Base-by-base conservation (phyloP, 352 stramenopile genomes). In the Pythium utonaiense region DNA sequence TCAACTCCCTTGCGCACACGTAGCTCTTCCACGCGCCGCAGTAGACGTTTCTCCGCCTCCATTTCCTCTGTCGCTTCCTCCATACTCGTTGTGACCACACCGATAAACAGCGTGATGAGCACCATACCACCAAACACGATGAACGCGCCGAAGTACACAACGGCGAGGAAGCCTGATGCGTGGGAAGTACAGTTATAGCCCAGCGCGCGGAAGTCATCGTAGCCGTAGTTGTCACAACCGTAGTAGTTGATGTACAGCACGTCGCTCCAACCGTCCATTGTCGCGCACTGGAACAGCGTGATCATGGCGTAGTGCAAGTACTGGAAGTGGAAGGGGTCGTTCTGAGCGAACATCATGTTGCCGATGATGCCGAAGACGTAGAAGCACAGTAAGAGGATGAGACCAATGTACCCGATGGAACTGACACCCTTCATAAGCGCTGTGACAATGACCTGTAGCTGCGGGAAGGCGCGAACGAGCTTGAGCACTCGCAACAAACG, bases 211-310 rank as follows among this genome's bases (percentile, higher is more conserved):
- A 88, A 88, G 17, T 55, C 55, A 36, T 88, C 77, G 70, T 95
- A 95, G 24, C 86, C 84, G 56, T 90, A 94, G 27, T 86, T 66
- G 58, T 91, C 77, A 53, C 88, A 96, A 12, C 86, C 86, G 48
- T 94, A 96, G 67, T 91, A 95, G 64, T 95, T 95, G 61, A 95
- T 93, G 70, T 96, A 96, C 34, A 96, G 71, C 47, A 95, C 70
- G 31, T 96, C 89, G 40, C 79, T 96, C 89, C 89, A 97, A 47
- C 90, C 86, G 49, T 97, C 89, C 71, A 96, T 92, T 16, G 88
- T 96, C 14, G 86, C 73, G 36, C 72, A 73, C 17, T 94, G 83
- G 59, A 97, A 96, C n/a, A 97, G 83, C 44, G 86, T 88, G 31
- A 97, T 72, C 78, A 97, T 90, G 19, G 89, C 78, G 28, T 83